Conservation (phyloP, 352 stramenopile genomes). For the Blastocystis sp. region DNA sequence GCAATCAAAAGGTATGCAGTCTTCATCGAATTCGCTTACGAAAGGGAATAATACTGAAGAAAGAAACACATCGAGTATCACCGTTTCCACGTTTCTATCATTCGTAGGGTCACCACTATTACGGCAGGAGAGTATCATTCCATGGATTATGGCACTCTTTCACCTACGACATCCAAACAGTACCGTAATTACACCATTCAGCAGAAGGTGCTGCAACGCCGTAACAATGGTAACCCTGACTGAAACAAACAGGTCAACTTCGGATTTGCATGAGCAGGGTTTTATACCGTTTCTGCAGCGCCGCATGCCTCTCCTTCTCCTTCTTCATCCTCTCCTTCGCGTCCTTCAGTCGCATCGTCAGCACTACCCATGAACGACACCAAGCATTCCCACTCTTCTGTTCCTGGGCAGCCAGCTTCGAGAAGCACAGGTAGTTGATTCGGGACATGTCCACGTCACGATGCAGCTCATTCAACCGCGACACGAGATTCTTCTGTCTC, state of each 20-base stretch:
- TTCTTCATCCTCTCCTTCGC: conserved; percentile 7
- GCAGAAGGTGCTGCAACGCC: no score
- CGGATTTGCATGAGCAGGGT: background rate
- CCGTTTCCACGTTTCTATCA: no score
- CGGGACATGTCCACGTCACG: background rate
- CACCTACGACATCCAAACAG: no score
- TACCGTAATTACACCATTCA: no score
- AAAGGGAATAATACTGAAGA: background rate
- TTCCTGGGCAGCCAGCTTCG: background rate
- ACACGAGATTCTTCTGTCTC: background rate
- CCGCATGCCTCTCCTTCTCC: conserved; percentile 4
- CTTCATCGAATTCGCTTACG: conserved; percentile 6
- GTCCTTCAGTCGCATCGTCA: background rate
- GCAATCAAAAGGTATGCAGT: conserved; percentile 14
- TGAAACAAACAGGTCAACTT: no score
- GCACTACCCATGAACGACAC: background rate
- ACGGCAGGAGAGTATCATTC: no score
- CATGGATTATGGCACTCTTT: no score
- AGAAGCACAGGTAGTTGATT: conserved; percentile 22
- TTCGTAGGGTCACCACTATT: no score
- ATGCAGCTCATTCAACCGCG: background rate
- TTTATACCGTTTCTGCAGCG: conserved; percentile 33
- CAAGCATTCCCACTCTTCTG: background rate
- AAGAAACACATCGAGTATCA: no score
- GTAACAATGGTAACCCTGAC: no score